Base-by-base conservation (phyloP, 345 rosid species). In the Geranium brycei region DNA sequence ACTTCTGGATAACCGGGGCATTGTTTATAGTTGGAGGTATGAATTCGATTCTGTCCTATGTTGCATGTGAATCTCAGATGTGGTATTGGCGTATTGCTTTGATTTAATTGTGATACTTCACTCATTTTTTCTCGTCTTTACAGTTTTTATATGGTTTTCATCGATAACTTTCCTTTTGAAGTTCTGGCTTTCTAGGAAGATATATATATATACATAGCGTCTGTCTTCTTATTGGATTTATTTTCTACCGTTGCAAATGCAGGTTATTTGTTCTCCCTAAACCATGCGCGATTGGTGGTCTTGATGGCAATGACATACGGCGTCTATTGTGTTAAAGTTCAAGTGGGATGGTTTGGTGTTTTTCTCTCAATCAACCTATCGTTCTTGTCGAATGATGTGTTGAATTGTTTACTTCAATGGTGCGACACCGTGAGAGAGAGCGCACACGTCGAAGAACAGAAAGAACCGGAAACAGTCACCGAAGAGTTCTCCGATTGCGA, bases 1-100 rank as follows among this genome's bases (percentile, higher is more conserved):
- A 88, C 89, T 88, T 91, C 75, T 93, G 96, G 97, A 91, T 93
- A 77, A 84, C 96, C 2, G 97, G 97, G 71, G 78, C 91, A 57
- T 79, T 93, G 71, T 91, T 91, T 80, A 75, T 91, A 69, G 82
- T 93, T 62, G 99, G 97, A 88, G 99, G 99, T 86, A 88, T 75
- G 82, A 10, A 55, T 70, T 55, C 7, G 19, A 68, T 70, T 65
- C 64, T 66, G 58, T 58, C 40, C 10, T 35, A 51, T 60, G 31
- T 7, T 40, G 13, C 6, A 41, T 57, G 17, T 4, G 12, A 40
- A 58, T 67, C 66, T 72, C 17, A 62, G 57, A 16, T 59, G 15
- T 19, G 12, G 16, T 59, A 8, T 35, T 35, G 28, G 28, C 2
- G 28, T 23, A 2, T 23, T 19, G 31, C 31, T 59, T 8, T 59